A percentile compares a stretch with the other conserved stretches of the same genome.
Conservation (phyloP, 441 rosid genomes). For the Breynia disticha region DNA sequence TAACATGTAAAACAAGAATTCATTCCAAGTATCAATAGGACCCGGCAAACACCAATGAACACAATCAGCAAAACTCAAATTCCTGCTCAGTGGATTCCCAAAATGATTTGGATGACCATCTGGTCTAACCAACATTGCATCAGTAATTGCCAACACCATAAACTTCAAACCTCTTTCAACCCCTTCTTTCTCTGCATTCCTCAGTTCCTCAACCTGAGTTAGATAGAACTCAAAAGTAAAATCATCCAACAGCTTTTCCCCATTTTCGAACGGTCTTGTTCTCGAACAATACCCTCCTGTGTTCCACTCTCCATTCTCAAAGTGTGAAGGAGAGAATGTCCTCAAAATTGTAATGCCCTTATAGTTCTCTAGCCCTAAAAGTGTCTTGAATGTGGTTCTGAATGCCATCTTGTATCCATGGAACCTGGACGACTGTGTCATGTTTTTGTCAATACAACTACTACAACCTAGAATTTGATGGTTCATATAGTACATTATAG, state of each 20-base stretch:
- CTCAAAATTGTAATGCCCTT: conserved; percentile 47
- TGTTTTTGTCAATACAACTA: conserved; percentile 33
- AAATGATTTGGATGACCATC: conserved; percentile 68
- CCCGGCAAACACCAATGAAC: conserved; percentile 96
- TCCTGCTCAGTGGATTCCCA: conserved; percentile 17
- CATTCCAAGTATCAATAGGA: conserved; percentile 22
- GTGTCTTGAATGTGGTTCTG: conserved; percentile 43
- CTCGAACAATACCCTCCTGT: conserved; percentile 54
- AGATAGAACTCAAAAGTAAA: conserved; percentile 34
- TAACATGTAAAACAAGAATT: conserved; percentile 3
- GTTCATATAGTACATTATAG: conserved; percentile 36
- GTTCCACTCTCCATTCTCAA: conserved; percentile 66
- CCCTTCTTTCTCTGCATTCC: conserved; percentile 37
- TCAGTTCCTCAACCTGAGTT: conserved; percentile 55
- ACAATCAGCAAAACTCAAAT: conserved; percentile 34
- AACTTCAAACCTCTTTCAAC: conserved; percentile 34
- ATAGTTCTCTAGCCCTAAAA: conserved; percentile 25
- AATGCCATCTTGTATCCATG: conserved; percentile 57
- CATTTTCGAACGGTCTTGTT: conserved; percentile 38
- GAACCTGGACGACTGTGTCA: conserved; percentile 30
- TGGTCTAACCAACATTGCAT: conserved; percentile 63
- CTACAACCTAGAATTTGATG: conserved; percentile 43
- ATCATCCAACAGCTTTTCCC: conserved; percentile 39
- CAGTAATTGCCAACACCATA: conserved; percentile 43
- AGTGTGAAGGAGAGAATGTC: conserved; percentile 67